phyloP scores from a whole-genome alignment of 163 green algal species.

The Chlorella variabilis region DNA sequence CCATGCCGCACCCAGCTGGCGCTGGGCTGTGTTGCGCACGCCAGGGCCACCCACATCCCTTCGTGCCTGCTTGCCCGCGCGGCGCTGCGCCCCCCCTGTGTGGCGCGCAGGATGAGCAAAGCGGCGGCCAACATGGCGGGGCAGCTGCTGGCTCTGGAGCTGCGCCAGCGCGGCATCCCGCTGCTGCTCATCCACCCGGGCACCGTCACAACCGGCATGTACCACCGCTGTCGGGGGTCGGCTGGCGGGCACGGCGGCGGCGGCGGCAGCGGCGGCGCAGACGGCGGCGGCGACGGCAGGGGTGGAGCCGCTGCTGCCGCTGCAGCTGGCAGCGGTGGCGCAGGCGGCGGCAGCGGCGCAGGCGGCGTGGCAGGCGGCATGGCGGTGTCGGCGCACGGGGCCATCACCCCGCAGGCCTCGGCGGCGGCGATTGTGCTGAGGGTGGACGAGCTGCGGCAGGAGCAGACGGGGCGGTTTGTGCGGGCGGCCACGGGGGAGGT shows the following conservation, averaged over 20 bases:
- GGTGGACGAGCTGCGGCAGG: slow-evolving; percentile 36
- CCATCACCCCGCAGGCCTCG: slow-evolving; percentile 30
- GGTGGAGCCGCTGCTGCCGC: no score
- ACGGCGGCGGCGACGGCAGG: neutral
- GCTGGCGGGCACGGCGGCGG: neutral
- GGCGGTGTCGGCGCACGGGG: slow-evolving; percentile 19
- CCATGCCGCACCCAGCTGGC: no score
- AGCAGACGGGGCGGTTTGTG: slow-evolving; percentile 42
- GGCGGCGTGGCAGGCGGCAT: neutral
- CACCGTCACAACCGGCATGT: slow-evolving; percentile 41
- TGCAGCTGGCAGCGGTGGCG: neutral
- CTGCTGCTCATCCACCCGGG: slow-evolving; percentile 49
- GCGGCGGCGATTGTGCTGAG: slow-evolving; percentile 31
- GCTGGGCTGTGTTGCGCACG: no score
- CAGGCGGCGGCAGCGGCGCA: neutral
- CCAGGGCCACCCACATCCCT: no score
- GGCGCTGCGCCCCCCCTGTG: no score
- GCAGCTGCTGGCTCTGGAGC: slow-evolving; percentile 45
- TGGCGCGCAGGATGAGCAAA: slow-evolving; percentile 49
- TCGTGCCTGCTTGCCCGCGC: no score
- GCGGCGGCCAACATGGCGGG: slow-evolving; percentile 53
- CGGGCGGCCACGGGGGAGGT: slow-evolving; percentile 33
- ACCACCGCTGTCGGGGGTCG: slow-evolving; percentile 2
- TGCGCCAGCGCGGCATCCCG: slow-evolving; percentile 37
- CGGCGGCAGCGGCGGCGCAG: neutral